Percentiles rank a stretch among this genome's conserved stretches.
These are phyloP conservation scores for Sugiyamaella floridensis DNA, from an alignment of 805 yeast genomes.

Conservation along the genomic window DNA sequence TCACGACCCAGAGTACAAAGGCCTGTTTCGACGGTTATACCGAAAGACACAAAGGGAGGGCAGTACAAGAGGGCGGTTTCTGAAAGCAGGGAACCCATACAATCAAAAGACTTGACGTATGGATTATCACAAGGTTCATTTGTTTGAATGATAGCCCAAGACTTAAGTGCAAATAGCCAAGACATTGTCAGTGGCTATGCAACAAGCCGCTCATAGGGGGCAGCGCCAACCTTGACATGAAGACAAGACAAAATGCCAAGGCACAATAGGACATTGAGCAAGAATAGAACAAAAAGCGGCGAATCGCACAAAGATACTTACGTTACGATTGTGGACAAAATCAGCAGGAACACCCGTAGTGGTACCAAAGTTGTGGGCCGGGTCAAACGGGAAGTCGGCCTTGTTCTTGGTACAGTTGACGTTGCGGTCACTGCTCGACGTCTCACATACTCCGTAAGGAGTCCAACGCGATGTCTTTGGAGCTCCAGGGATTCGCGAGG, in stretches of 20 bases:
- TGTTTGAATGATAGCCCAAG: too few species aligned
- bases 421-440: slow-evolving; percentile 39
- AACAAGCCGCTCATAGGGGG: too few species aligned
- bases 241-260: too few species aligned
- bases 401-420: slow-evolving; percentile 44
- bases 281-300: too few species aligned
- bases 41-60: too few species aligned
- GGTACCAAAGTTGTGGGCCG: slow-evolving; percentile 63
- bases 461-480: slow-evolving; percentile 67
- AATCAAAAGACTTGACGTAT: not conserved
- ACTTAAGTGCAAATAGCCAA: not conserved
- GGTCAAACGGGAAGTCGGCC: slow-evolving; percentile 85
- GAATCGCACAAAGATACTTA: slow-evolving; percentile 14
- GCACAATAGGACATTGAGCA: too few species aligned
- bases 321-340: slow-evolving; percentile 42
- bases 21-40: too few species aligned
- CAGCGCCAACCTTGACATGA: too few species aligned
- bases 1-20: not conserved
- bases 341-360: slow-evolving; percentile 45
- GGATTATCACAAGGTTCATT: too few species aligned
- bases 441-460: slow-evolving; percentile 59
- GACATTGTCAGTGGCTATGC: too few species aligned
- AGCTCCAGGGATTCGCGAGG: slow-evolving; percentile 42
- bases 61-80: too few species aligned
- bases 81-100: not conserved